Evolutionary conservation across 306 rosid genomes (phyloP).

Genomic region (Acacia crassicarpa): DNA sequence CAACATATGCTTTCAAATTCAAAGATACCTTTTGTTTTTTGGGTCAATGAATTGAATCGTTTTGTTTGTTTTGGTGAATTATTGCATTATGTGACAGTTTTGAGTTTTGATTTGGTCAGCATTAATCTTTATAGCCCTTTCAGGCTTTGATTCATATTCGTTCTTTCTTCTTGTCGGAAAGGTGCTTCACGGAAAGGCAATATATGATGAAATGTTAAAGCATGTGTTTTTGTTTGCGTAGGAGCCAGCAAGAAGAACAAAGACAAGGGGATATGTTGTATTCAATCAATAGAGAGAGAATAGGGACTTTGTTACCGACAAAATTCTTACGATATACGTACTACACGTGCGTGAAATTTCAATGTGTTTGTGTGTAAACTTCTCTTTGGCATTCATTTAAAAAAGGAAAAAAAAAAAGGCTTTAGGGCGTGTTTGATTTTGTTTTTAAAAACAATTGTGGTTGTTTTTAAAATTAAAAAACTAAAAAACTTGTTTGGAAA

Average conservation of each 20-base stretch:
- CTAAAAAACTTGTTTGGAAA: too few relatives aligned
- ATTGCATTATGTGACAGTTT: not conserved
- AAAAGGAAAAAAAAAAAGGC: too few relatives aligned
- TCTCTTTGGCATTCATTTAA: not conserved
- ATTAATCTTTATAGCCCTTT: constrained; percentile 5
- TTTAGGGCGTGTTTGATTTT: too few relatives aligned
- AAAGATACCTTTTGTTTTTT: not conserved
- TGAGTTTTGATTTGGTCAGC: not conserved
- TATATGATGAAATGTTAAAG: not conserved
- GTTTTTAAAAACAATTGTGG: too few relatives aligned
- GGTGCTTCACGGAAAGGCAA: constrained; percentile 33
- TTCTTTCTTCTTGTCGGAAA: not conserved
- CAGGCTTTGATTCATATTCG: not conserved
- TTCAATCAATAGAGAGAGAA: not conserved
- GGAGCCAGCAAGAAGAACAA: not conserved
- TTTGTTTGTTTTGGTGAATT: not conserved
- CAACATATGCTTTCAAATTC: not conserved
- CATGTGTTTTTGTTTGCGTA: not conserved
- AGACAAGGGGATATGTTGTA: not conserved
- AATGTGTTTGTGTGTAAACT: too few relatives aligned
- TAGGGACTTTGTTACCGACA: not conserved
- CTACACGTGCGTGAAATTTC: not conserved
- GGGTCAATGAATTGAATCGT: not conserved
- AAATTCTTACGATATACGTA: not conserved
- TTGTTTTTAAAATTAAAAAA: too few relatives aligned